Base-by-base conservation (phyloP, 441 rosid genomes). In the Francoa sonchifolia region DNA sequence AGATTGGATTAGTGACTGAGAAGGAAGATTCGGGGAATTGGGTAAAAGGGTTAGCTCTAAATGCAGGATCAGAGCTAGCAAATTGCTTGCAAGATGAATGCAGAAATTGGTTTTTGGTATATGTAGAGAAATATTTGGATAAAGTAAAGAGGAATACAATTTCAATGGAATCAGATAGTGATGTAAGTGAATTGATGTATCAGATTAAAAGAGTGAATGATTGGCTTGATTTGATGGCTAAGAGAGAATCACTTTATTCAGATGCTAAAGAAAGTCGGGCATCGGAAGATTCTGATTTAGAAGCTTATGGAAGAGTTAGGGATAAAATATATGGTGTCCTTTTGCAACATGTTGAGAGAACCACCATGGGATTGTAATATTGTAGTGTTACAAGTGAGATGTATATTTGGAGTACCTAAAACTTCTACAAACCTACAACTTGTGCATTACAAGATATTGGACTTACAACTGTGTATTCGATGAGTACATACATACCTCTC, bases 271-370 rank as follows among this genome's bases (percentile, higher is more conserved):
- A 52, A 12, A 6, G 52, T 8, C 60, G 34, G 8, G 39, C 8
- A 5, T 11, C 59, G 46, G 42, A 66, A 26, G 64, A 63, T 28
- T 50, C 61, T 10, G 77, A 73, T 44, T 35, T 56, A 13, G 69
- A 69, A 52, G 59, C 72, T 36, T 77, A 63, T 55, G 39, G 62
- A 25, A 65, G 74, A 50, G 63, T 79, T 12, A 75, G 71, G 62
- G 68, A 64, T 54, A 79, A 79, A 46, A 71, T 82, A 36, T 75
- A 75, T 55, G 74, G 66, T 42, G 68, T 73, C 33, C 60, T 82
- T 6, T 48, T 86, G 65, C 75, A 70, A 52, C 88, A 77, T 46
- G 73, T 72, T n/a, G 95, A 77, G 61, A 84, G 69, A 58, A 69
- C 79, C 35, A 63, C 78, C 22, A 33, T 50, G 47, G 47, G 48